These are phyloP conservation scores for Colletotrichum gigasporum DNA, from an alignment of 2,329 filamentous ascomycete genomes.

Conservation along the genomic window DNA sequence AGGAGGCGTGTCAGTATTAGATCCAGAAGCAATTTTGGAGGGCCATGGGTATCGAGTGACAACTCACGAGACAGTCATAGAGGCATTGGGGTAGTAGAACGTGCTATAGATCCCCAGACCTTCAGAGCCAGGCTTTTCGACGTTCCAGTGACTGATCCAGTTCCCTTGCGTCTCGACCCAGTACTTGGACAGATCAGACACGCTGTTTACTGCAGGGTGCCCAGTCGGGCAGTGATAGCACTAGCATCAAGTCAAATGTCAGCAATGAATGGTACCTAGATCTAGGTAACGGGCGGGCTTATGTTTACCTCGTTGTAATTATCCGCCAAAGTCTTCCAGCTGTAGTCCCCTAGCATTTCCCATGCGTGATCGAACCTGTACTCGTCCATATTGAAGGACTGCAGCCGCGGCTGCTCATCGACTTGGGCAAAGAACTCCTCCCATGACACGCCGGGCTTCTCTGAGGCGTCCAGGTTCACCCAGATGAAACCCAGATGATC, in stretches of 20 bases:
- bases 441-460: conserved; percentile 49
- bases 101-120: conserved; percentile 46
- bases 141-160: conserved; percentile 47
- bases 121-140: conserved; percentile 44
- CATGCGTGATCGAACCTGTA: conserved; percentile 41
- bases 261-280: conserved; percentile 30
- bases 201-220: conserved; percentile 53
- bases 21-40: too few species aligned
- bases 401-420: conserved; percentile 34
- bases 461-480: conserved; percentile 55
- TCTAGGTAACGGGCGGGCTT: too few species aligned
- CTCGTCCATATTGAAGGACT: conserved; percentile 35
- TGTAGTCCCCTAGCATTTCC: conserved; percentile 43
- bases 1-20: too few species aligned
- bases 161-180: conserved; percentile 43
- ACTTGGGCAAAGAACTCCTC: conserved; percentile 46
- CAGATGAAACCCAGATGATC: conserved; percentile 57
- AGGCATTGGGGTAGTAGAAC: conserved; percentile 51
- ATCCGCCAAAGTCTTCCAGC: conserved; percentile 52
- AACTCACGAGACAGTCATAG: conserved; percentile 51
- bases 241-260: conserved; percentile 23
- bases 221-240: conserved; percentile 58
- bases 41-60: too few species aligned
- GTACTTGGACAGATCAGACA: conserved; percentile 56
- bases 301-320: conserved; percentile 56